These are phyloP conservation scores for Malus orientalis DNA, from an alignment of 306 rosid genomes.

Conservation along the genomic window DNA sequence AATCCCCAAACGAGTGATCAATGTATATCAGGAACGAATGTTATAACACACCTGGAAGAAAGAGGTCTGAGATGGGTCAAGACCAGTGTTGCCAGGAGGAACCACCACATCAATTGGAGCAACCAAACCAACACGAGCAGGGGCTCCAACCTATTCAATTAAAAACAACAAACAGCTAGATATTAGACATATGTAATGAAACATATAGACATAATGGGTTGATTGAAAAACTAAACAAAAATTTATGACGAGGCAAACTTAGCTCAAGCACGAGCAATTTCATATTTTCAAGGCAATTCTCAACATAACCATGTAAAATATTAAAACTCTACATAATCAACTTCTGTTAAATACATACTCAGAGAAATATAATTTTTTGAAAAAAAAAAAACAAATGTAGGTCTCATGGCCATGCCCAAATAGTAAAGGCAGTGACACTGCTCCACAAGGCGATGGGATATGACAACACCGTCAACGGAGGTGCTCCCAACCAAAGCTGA, in stretches of 20 bases:
- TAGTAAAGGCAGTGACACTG: neutral
- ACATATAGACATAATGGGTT: neutral
- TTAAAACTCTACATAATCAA: neutral
- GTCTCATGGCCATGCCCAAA: neutral
- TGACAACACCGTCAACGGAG: neutral
- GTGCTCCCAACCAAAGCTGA: neutral
- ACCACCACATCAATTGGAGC: slow-evolving; percentile 95
- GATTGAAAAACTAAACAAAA: neutral
- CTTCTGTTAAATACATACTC: neutral
- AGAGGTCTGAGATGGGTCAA: slow-evolving; percentile 91
- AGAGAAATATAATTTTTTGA: too few species aligned
- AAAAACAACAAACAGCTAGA: neutral
- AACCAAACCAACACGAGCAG: slow-evolving; percentile 96
- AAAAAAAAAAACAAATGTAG: neutral
- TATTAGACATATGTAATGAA: neutral
- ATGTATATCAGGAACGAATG: neutral
- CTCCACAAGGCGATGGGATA: neutral
- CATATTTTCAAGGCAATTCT: neutral
- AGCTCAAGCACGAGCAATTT: neutral
- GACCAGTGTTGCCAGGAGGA: slow-evolving; percentile 95
- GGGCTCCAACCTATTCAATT: slow-evolving; percentile 70
- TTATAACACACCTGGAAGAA: slow-evolving; percentile 68
- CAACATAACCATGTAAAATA: neutral
- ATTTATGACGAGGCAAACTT: neutral
- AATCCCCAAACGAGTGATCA: neutral